Conservation (phyloP, 164 flowering plant genomes). For the Vitis cinerea region DNA sequence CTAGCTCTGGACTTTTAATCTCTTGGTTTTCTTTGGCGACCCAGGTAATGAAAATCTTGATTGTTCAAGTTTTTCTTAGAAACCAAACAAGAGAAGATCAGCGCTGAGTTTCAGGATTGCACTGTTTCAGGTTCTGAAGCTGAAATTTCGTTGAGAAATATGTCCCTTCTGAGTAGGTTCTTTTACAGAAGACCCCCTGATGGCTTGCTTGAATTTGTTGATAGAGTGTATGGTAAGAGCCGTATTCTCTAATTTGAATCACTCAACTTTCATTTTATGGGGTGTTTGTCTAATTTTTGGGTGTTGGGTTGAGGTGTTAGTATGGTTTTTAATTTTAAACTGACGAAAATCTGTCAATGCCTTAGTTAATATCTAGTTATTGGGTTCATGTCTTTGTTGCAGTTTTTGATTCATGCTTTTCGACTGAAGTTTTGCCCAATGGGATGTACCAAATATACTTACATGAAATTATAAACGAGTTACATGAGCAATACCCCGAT, state of each 20-base stretch:
- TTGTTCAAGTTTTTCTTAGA: neutral
- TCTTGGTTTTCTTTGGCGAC: too few species aligned
- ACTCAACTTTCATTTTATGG: neutral
- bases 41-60: neutral
- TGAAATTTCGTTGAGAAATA: slow-evolving; percentile 15
- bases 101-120: neutral
- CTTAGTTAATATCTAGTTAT: neutral
- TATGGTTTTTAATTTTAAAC: too few species aligned
- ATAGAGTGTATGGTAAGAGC: slow-evolving; percentile 79
- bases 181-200: slow-evolving; percentile 92
- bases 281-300: neutral
- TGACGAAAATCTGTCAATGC: neutral
- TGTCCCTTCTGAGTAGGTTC: slow-evolving; percentile 90
- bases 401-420: slow-evolving; percentile 98
- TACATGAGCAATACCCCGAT: slow-evolving; percentile 76
- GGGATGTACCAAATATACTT: slow-evolving; percentile 79
- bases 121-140: neutral
- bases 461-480: slow-evolving; percentile 76
- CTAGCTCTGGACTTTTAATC: too few species aligned
- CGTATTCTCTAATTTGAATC: neutral
- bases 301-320: too few species aligned
- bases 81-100: neutral
- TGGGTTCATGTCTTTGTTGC: slow-evolving; percentile 24
- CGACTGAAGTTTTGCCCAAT: slow-evolving; percentile 83
- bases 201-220: slow-evolving; percentile 93